Conservation (phyloP, 2,329 filamentous ascomycete species). For the Diaporthe nobilis region DNA sequence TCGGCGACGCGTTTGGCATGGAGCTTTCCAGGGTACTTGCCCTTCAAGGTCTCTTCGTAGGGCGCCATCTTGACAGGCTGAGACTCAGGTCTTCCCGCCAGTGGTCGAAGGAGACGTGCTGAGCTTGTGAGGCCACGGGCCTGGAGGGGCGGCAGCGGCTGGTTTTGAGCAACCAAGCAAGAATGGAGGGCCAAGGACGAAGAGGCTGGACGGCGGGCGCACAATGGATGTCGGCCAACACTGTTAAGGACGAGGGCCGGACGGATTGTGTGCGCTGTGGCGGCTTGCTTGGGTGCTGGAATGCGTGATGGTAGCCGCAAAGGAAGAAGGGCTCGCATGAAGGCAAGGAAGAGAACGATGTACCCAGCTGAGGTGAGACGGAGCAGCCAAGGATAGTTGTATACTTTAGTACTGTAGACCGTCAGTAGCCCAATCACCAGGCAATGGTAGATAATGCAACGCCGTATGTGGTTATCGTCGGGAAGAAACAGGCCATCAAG, state of each 20-base stretch:
- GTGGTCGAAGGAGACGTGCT: not conserved
- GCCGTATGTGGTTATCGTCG: slow-evolving; percentile 22
- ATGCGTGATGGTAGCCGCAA: slow-evolving; percentile 4
- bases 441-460: not conserved
- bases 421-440: not conserved
- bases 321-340: slow-evolving; percentile 19
- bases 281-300: not conserved
- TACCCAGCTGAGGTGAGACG: not conserved
- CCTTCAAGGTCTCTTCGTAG: slow-evolving; percentile 68
- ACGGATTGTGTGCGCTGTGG: not conserved
- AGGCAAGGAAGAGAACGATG: not conserved
- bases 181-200: not conserved
- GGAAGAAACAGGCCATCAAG: slow-evolving; percentile 13
- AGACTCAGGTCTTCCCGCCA: not conserved
- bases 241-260: not conserved
- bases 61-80: slow-evolving; percentile 48
- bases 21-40: slow-evolving; percentile 85
- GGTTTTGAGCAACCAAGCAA: not conserved
- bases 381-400: not conserved
- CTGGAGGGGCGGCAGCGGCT: not conserved
- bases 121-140: slow-evolving; percentile 1
- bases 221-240: not conserved
- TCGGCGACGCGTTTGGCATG: slow-evolving; percentile 89
- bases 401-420: too few species aligned
- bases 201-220: not conserved